Evolutionary conservation across 1,139 yeast species (phyloP).

Genomic region (Yamadazyma aaseri): DNA sequence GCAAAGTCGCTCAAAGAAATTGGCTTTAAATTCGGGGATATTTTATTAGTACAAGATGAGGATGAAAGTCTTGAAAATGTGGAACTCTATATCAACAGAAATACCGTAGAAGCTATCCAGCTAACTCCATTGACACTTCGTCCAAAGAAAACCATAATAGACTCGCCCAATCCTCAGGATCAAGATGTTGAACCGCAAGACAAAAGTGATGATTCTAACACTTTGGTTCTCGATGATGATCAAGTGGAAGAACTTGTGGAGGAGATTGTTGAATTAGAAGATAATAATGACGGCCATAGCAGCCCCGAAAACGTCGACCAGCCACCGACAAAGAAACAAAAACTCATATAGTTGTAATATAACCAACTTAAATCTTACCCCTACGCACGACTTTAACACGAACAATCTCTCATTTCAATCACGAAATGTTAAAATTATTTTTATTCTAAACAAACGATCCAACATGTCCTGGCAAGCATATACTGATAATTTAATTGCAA

Average conservation of each 20-base stretch:
- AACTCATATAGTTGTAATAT: slow-evolving; percentile 4
- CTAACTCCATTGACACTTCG: slow-evolving; percentile 28
- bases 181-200: slow-evolving; percentile 18
- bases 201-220: slow-evolving; percentile 6
- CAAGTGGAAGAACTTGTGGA: slow-evolving; percentile 12
- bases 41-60: slow-evolving; percentile 75
- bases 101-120: slow-evolving; percentile 11
- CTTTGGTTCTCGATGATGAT: slow-evolving; percentile 13
- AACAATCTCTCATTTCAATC: no score
- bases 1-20: slow-evolving; percentile 49
- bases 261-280: slow-evolving; percentile 7
- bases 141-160: slow-evolving; percentile 13
- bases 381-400: background rate
- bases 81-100: slow-evolving; percentile 57
- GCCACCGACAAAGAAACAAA: slow-evolving; percentile 24
- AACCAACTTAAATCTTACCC: background rate
- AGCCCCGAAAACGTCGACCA: slow-evolving; percentile 12
- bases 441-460: slow-evolving; percentile 2
- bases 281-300: slow-evolving; percentile 4
- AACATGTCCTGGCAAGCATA: slow-evolving; percentile 66
- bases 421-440: background rate
- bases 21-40: slow-evolving; percentile 58
- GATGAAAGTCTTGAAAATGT: slow-evolving; percentile 65
- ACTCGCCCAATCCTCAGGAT: slow-evolving; percentile 8
- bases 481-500: slow-evolving; percentile 85